These are phyloP conservation scores for Mycena maculata DNA, from an alignment of 768 basidiomycete genomes.

Conservation along the genomic window DNA sequence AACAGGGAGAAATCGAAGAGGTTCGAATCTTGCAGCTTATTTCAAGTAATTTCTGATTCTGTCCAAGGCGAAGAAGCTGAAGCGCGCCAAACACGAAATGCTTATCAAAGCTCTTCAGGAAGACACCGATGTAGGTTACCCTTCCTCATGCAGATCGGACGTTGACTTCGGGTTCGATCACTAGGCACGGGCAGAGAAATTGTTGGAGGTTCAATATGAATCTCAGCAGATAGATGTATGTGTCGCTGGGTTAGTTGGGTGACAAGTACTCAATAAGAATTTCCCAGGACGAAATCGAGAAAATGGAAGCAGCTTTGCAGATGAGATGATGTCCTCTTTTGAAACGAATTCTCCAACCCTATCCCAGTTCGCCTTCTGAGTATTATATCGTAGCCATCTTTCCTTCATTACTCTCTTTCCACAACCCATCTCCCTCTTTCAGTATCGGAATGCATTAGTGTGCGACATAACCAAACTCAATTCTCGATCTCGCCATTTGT, in stretches of 20 bases:
- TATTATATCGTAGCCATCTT: no score
- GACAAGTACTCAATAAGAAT: not conserved
- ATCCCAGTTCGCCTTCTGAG: no score
- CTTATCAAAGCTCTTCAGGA: not conserved
- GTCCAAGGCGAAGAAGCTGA: not conserved
- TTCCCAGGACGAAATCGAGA: slow-evolving; percentile 1
- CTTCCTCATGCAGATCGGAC: not conserved
- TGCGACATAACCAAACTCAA: no score
- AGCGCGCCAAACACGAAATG: not conserved
- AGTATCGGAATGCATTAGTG: no score
- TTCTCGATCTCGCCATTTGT: no score
- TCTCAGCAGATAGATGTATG: not conserved
- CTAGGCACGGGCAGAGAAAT: not conserved
- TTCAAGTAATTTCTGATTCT: not conserved
- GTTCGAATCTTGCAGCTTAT: not conserved
- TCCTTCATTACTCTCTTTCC: no score
- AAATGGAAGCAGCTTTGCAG: not conserved
- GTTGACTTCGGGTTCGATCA: not conserved
- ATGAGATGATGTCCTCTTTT: no score
- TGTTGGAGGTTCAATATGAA: not conserved
- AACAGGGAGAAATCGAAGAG: not conserved
- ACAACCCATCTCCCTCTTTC: no score
- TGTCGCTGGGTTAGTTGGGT: not conserved
- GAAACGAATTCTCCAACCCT: no score
- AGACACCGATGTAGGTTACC: not conserved